phyloP scores from a whole-genome alignment of 1,139 yeast species.

The Yamadazyma siamensis region DNA sequence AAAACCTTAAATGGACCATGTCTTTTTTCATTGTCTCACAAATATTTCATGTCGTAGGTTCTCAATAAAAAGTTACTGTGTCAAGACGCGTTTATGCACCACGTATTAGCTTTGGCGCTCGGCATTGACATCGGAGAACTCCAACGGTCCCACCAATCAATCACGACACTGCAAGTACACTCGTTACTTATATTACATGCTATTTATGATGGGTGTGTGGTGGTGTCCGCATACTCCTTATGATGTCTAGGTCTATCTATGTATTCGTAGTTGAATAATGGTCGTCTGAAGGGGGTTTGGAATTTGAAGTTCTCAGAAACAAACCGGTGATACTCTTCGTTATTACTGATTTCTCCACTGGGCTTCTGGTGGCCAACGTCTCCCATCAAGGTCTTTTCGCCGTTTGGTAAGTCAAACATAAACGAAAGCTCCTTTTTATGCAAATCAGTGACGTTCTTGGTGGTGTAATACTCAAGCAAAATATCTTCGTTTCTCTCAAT shows the following conservation, averaged over 20 bases:
- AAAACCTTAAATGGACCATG: too few species aligned
- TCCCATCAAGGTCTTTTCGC: conserved; percentile 12
- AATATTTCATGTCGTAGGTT: too few species aligned
- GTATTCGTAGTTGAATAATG: conserved; percentile 29
- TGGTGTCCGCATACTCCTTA: conserved; percentile 3
- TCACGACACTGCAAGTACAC: too few species aligned
- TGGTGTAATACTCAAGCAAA: conserved; percentile 26
- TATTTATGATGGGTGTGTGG: too few species aligned
- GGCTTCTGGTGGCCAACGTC: conserved; percentile 8
- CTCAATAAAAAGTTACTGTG: too few species aligned
- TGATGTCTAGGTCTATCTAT: conserved; percentile 16
- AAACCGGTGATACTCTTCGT: conserved; percentile 10
- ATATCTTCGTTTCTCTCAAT: conserved; percentile 18
- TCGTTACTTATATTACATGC: too few species aligned
- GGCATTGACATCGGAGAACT: too few species aligned
- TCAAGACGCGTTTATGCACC: too few species aligned
- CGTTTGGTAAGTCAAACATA: conserved; percentile 21
- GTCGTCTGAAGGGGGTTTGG: conserved; percentile 25
- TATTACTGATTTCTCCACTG: conserved; percentile 10
- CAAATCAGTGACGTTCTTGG: conserved; percentile 25
- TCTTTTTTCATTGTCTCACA: too few species aligned
- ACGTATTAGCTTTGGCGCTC: too few species aligned
- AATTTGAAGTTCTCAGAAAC: conserved; percentile 18
- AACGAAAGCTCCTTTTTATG: conserved; percentile 31
- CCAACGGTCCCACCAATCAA: too few species aligned